A percentile compares a stretch with the other conserved stretches of the same genome.
phyloP scores from a whole-genome alignment of 2,329 filamentous ascomycete genomes.

The Sporothrix mexicana region DNA sequence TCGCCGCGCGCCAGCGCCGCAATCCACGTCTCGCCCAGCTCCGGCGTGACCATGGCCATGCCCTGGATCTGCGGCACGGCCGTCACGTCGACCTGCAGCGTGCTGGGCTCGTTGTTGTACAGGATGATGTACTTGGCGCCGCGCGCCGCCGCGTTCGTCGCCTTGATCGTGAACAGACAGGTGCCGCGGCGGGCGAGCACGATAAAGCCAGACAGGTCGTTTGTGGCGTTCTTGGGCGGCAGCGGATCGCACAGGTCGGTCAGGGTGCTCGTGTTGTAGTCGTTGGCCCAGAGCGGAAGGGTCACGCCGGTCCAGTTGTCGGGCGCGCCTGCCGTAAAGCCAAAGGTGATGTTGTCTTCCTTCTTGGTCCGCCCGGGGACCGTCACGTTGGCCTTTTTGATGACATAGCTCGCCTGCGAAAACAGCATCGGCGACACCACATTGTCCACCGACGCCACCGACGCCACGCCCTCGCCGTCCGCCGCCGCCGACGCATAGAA shows the following conservation, averaged over 20 bases:
- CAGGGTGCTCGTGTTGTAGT: slow-evolving; percentile 54
- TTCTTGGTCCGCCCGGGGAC: slow-evolving; percentile 24
- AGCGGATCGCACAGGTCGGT: slow-evolving; percentile 60
- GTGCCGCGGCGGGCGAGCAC: slow-evolving; percentile 65
- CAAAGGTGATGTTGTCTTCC: slow-evolving; percentile 46
- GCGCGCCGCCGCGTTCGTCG: slow-evolving; percentile 56
- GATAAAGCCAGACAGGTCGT: slow-evolving; percentile 63
- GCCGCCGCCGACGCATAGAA: slow-evolving; percentile 59
- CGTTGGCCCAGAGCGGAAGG: slow-evolving; percentile 57
- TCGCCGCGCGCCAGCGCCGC: slow-evolving; percentile 51
- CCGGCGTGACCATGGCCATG: slow-evolving; percentile 51
- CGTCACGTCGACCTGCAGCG: slow-evolving; percentile 45
- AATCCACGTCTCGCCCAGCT: slow-evolving; percentile 54
- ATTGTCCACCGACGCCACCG: slow-evolving; percentile 60
- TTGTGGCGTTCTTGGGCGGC: slow-evolving; percentile 57
- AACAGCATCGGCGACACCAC: slow-evolving; percentile 46
- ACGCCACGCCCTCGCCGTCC: slow-evolving; percentile 54
- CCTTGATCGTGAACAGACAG: slow-evolving; percentile 63
- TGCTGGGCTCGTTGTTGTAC: slow-evolving; percentile 60
- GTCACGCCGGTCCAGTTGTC: slow-evolving; percentile 52
- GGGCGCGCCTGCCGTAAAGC: slow-evolving; percentile 52
- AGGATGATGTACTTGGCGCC: slow-evolving; percentile 67
- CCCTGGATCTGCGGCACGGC: slow-evolving; percentile 45
- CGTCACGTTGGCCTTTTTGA: slow-evolving; percentile 44
- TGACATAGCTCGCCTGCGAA: slow-evolving; percentile 50